Percentiles rank a stretch among this genome's conserved stretches.
Evolutionary conservation across 805 yeast genomes (phyloP).

Genomic region (Ogataea henricii): DNA sequence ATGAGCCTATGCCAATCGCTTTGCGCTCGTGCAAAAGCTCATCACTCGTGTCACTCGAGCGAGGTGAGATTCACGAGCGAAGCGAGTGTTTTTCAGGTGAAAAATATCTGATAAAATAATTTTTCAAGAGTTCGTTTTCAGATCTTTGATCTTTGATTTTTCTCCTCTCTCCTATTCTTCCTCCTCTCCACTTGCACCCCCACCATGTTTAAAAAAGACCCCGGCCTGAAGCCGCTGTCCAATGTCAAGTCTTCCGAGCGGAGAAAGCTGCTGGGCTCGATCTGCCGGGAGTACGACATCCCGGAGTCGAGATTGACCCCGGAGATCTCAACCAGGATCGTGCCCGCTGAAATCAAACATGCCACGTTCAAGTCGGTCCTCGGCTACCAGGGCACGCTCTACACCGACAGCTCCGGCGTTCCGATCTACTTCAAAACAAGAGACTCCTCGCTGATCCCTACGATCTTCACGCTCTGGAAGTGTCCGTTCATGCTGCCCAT

Average conservation of each 20-base stretch:
- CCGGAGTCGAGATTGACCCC: slow-evolving; percentile 42
- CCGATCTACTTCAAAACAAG: slow-evolving; percentile 75
- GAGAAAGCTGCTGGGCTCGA: slow-evolving; percentile 48
- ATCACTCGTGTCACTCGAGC: too few species aligned
- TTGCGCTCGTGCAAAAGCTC: too few species aligned
- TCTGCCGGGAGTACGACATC: slow-evolving; percentile 45
- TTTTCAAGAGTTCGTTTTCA: too few species aligned
- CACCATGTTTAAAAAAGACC: slow-evolving; percentile 55
- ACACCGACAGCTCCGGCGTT: slow-evolving; percentile 58
- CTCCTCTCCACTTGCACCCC: not conserved
- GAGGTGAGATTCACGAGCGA: too few species aligned
- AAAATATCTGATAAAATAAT: too few species aligned
- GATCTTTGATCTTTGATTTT: too few species aligned
- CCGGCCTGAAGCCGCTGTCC: slow-evolving; percentile 68
- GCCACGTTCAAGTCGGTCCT: slow-evolving; percentile 57
- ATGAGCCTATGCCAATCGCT: too few species aligned
- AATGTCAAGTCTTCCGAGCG: slow-evolving; percentile 84
- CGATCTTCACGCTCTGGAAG: slow-evolving; percentile 72
- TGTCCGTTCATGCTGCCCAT: slow-evolving; percentile 66
- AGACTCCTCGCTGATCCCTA: slow-evolving; percentile 62
- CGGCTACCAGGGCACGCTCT: slow-evolving; percentile 61
- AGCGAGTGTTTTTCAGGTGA: too few species aligned
- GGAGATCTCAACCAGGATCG: slow-evolving; percentile 39
- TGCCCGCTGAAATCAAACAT: slow-evolving; percentile 61
- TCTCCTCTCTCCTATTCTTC: too few species aligned